Evolutionary conservation across 257 asterid genomes (phyloP).

Genomic region (Solanum virginianum): DNA sequence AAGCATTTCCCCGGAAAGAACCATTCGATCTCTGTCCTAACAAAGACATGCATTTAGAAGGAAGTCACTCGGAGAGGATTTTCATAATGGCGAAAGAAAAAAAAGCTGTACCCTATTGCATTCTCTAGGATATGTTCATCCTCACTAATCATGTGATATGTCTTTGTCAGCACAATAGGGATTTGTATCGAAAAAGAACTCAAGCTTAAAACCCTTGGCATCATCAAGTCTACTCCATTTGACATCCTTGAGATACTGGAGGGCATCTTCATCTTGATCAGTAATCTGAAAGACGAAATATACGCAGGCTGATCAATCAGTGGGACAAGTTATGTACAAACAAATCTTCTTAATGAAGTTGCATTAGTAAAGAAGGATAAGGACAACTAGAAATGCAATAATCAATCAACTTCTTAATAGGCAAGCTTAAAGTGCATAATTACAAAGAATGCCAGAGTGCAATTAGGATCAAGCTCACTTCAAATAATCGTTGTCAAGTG

Average conservation of each 20-base stretch:
- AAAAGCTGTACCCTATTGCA: constrained; percentile 59
- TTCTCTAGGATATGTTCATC: constrained; percentile 85
- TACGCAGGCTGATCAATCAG: neutral
- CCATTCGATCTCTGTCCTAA: constrained; percentile 81
- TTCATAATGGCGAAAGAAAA: neutral
- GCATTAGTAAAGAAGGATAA: neutral
- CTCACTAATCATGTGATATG: constrained; percentile 83
- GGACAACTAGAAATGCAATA: neutral
- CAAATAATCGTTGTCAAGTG: neutral
- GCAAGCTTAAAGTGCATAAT: neutral
- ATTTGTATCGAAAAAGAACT: constrained; percentile 47
- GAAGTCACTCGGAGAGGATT: neutral
- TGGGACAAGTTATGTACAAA: neutral
- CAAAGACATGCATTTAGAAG: neutral
- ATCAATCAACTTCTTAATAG: neutral
- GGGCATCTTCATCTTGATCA: constrained; percentile 71
- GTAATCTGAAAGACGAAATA: constrained; percentile 26
- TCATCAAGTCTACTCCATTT: constrained; percentile 62
- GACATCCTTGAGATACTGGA: constrained; percentile 58
- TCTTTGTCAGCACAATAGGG: constrained; percentile 61
- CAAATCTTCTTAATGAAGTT: neutral
- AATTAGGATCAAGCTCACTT: neutral
- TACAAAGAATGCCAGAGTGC: neutral
- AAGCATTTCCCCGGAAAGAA: constrained; percentile 51
- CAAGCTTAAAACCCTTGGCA: constrained; percentile 79